phyloP scores from a whole-genome alignment of 1,284 basidiomycete species.

The Peniophora sp. region DNA sequence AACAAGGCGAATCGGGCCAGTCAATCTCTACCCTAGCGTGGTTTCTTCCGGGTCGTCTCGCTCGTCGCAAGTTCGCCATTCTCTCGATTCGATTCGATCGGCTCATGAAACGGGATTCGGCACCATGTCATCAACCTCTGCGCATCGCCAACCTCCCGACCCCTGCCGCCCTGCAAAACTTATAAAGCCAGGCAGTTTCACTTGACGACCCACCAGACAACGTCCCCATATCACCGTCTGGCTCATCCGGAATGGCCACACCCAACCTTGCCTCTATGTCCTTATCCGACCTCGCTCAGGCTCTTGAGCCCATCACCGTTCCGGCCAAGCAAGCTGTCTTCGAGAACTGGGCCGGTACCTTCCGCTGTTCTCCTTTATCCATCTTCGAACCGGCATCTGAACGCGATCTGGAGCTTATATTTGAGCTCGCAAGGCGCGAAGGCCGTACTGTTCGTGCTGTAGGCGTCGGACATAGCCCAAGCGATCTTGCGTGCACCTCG shows the following conservation, averaged over 20 bases:
- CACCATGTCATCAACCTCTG: not conserved
- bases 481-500: slow-evolving; percentile 82
- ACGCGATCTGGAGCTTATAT: slow-evolving; percentile 66
- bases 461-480: slow-evolving; percentile 90
- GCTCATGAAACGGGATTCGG: not conserved
- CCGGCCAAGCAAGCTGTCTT: slow-evolving; percentile 39
- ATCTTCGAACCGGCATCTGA: slow-evolving; percentile 76
- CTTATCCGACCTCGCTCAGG: slow-evolving; percentile 33
- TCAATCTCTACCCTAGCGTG: no score
- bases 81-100: no score
- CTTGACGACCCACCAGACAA: slow-evolving; percentile 1
- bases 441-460: slow-evolving; percentile 71
- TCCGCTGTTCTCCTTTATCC: slow-evolving; percentile 51
- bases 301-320: slow-evolving; percentile 43
- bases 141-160: not conserved
- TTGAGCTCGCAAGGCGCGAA: slow-evolving; percentile 80
- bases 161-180: not conserved
- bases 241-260: slow-evolving; percentile 7
- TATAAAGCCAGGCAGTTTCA: not conserved
- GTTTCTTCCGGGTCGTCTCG: no score
- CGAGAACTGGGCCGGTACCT: slow-evolving; percentile 69
- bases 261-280: slow-evolving; percentile 24
- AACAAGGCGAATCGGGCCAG: no score
- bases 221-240: slow-evolving; percentile 5
- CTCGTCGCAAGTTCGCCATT: no score